Base-by-base conservation (phyloP, 106 monocot genomes). In the Acorus calamus region DNA sequence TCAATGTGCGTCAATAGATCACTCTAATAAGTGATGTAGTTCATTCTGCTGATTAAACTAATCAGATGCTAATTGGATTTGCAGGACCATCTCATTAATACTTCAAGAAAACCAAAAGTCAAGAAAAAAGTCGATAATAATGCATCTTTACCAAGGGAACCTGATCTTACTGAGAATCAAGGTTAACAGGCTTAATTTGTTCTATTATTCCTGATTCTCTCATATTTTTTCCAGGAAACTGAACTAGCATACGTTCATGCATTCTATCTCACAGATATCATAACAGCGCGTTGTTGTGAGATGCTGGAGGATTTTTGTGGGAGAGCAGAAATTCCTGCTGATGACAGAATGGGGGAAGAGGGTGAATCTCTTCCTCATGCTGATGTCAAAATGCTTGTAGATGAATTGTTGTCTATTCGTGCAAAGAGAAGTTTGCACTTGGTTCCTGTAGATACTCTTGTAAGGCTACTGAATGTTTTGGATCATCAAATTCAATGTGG, bases 251-350 rank as follows among this genome's bases (percentile, higher is more conserved):
- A 1, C 28, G 1, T 28, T 28, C 28, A 28, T 28, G 28, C 28
- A 28, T 28, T 28, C 28, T 4, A 49, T 48, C 63, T 71, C 55
- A 9, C 59, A 93, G 89, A 67, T 65, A 62, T 74, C 11, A 68
- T 83, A 61, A 66, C 45, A 68, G 28, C 28, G 28, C 70, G 52
- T 48, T 98, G 91, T 57, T 85, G 80, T 68, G 91, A 92, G 62
- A 66, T 73, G 41, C 74, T 85, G 49, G 98, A 98, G 14, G 92
- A 92, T 14, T 81, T 98, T 55, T 92, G 92, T 77, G 86, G 84
- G 68, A 82, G 57, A 77, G 84, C 76, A 53, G 96, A 98, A 83
- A 57, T 69, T 64, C 65, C 77, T 28, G 7, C 45, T 67, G 79
- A 74, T 70, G 80, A 85, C 73, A 48, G 68, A 50, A 83, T 79